Conservation (phyloP, 805 yeast genomes). For the Candida krabiensis region DNA sequence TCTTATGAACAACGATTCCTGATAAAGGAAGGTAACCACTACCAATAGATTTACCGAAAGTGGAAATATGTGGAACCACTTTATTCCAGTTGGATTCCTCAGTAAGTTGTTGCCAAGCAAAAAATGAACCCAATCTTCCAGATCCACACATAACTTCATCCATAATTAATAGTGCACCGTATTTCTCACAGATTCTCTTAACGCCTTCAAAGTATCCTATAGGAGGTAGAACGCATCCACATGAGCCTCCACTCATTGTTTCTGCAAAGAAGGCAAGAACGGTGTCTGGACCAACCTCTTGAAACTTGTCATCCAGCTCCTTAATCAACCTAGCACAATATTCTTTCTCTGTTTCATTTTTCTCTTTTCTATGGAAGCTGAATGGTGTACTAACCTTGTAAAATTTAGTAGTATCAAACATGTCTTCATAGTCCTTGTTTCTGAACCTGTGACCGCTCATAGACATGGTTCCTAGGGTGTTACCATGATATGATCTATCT, state of each 20-base stretch:
- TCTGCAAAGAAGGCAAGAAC: conserved; percentile 43
- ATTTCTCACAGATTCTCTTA: conserved; percentile 74
- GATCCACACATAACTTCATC: conserved; percentile 83
- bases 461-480: too few species aligned
- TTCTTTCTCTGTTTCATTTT: too few species aligned
- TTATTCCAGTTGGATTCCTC: conserved; percentile 32
- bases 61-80: conserved; percentile 49
- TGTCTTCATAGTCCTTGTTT: too few species aligned
- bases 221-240: conserved; percentile 45
- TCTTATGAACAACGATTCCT: conserved; percentile 45
- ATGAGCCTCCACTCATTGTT: conserved; percentile 46
- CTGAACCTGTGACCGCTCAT: too few species aligned
- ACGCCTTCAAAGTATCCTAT: conserved; percentile 46
- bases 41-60: conserved; percentile 52
- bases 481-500: too few species aligned
- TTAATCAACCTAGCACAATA: too few species aligned
- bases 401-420: too few species aligned
- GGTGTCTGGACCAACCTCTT: conserved; percentile 42
- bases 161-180: conserved; percentile 89
- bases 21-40: conserved; percentile 53
- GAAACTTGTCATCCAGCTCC: conserved; percentile 35
- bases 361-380: too few species aligned
- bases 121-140: conserved; percentile 48
- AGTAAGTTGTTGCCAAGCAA: conserved; percentile 46
- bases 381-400: too few species aligned